Conservation (phyloP, 805 yeast species). For the Nakazawaea anatomiae region DNA sequence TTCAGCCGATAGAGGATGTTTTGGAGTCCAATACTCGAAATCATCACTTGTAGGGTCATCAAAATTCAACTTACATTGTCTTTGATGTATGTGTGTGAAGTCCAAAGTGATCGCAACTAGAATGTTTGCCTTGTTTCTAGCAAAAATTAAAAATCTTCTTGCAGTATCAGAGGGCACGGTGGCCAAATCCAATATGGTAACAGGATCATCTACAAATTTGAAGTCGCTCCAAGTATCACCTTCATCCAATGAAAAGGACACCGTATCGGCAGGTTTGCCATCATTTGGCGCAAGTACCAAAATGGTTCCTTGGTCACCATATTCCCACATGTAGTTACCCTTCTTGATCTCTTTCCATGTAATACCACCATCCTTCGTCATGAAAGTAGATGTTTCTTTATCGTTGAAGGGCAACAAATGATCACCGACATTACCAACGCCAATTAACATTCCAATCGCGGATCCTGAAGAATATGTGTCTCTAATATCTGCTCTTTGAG, state of each 20-base stretch:
- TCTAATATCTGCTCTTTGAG: constrained; percentile 77
- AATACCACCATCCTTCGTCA: constrained; percentile 87
- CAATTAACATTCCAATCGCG: constrained; percentile 84
- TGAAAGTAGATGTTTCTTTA: constrained; percentile 56
- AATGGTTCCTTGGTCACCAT: constrained; percentile 90
- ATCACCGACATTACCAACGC: constrained; percentile 90
- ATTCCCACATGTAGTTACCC: constrained; percentile 88
- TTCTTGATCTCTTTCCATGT: constrained; percentile 78
- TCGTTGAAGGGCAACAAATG: constrained; percentile 32
- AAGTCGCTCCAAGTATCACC: constrained; percentile 73
- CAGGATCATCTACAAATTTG: constrained; percentile 51
- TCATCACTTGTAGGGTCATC: constrained; percentile 42
- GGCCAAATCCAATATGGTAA: constrained; percentile 64
- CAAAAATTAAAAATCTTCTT: constrained; percentile 65
- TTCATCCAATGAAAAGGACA: constrained; percentile 69
- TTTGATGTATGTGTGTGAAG: constrained; percentile 42
- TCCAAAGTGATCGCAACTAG: constrained; percentile 44
- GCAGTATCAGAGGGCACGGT: constrained; percentile 94
- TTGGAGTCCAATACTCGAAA: constrained; percentile 60
- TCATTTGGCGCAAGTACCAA: constrained; percentile 62
- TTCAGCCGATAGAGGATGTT: constrained; percentile 42
- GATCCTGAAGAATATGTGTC: constrained; percentile 86
- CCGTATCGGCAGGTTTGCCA: constrained; percentile 45
- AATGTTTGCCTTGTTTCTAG: constrained; percentile 30
- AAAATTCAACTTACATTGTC: constrained; percentile 51